phyloP scores from a whole-genome alignment of 805 yeast species.

The Danielia reshetovae region DNA sequence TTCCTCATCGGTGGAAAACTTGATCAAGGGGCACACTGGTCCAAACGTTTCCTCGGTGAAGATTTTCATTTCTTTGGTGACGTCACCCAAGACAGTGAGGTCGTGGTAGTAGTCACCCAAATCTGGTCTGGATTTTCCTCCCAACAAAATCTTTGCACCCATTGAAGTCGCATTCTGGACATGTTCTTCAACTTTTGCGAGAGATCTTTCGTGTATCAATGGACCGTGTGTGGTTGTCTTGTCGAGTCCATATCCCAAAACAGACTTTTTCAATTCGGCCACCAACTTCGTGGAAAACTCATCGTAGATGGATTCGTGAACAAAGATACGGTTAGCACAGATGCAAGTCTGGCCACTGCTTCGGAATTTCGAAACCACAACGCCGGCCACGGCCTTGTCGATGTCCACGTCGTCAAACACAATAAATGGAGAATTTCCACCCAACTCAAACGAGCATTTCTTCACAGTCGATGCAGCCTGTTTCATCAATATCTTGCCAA shows the following conservation, averaged over 20 bases:
- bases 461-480: slow-evolving; percentile 16
- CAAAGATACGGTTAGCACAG: slow-evolving; percentile 18
- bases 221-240: slow-evolving; percentile 71
- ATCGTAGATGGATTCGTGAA: slow-evolving; percentile 16
- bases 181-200: slow-evolving; percentile 57
- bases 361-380: slow-evolving; percentile 17
- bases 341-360: slow-evolving; percentile 20
- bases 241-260: slow-evolving; percentile 61
- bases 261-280: slow-evolving; percentile 22
- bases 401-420: slow-evolving; percentile 18
- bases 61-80: slow-evolving; percentile 53
- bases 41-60: slow-evolving; percentile 77
- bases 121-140: slow-evolving; percentile 53
- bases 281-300: slow-evolving; percentile 13
- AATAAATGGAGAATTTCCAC: slow-evolving; percentile 20
- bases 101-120: slow-evolving; percentile 64
- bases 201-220: slow-evolving; percentile 58
- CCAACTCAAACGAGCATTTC: slow-evolving; percentile 18
- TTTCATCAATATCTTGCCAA: slow-evolving; percentile 18
- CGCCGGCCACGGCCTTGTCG: slow-evolving; percentile 18
- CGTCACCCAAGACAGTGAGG: slow-evolving; percentile 64
- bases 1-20: slow-evolving; percentile 61
- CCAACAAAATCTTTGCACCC: slow-evolving; percentile 62
- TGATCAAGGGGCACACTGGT: slow-evolving; percentile 69
- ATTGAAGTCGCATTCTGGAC: slow-evolving; percentile 61